phyloP scores from a whole-genome alignment of 1,284 basidiomycete genomes.

The Ceratobasidium sp. region DNA sequence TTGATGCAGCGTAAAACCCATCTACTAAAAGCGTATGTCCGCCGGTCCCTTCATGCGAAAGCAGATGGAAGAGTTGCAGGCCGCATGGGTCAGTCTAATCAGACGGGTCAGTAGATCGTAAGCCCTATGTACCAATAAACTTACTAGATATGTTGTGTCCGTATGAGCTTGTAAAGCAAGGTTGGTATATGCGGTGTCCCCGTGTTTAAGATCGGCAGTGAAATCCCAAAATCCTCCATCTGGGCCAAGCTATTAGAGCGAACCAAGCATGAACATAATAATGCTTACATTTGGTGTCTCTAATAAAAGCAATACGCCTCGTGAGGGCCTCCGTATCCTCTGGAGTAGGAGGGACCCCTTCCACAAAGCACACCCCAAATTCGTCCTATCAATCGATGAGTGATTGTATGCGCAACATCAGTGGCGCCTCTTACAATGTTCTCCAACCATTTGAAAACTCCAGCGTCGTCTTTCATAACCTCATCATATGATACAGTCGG shows the following conservation, averaged over 20 bases:
- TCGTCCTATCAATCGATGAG: slow-evolving; percentile 66
- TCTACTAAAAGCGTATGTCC: slow-evolving; percentile 94
- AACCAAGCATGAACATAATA: neutral
- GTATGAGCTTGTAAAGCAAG: slow-evolving; percentile 92
- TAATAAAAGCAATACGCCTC: slow-evolving; percentile 86
- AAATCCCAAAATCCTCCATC: slow-evolving; percentile 98
- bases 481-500: slow-evolving; percentile 83
- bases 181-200: slow-evolving; percentile 93
- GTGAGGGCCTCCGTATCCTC: slow-evolving; percentile 88
- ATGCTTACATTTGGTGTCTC: slow-evolving; percentile 89
- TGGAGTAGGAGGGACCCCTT: slow-evolving; percentile 83
- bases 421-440: slow-evolving; percentile 75
- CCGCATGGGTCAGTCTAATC: slow-evolving; percentile 91
- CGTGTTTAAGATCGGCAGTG: slow-evolving; percentile 90
- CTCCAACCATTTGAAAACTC: slow-evolving; percentile 84
- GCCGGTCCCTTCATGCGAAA: slow-evolving; percentile 87
- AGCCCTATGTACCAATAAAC: slow-evolving; percentile 51
- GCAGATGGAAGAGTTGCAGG: slow-evolving; percentile 94
- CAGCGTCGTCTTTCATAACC: slow-evolving; percentile 79
- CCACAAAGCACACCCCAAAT: slow-evolving; percentile 92
- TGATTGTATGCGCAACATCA: neutral
- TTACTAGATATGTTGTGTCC: slow-evolving; percentile 93
- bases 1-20: slow-evolving; percentile 90
- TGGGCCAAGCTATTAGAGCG: slow-evolving; percentile 54
- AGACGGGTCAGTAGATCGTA: neutral